phyloP scores from a whole-genome alignment of 202 grass and related monocot genomes.

The Digitaria exilis region DNA sequence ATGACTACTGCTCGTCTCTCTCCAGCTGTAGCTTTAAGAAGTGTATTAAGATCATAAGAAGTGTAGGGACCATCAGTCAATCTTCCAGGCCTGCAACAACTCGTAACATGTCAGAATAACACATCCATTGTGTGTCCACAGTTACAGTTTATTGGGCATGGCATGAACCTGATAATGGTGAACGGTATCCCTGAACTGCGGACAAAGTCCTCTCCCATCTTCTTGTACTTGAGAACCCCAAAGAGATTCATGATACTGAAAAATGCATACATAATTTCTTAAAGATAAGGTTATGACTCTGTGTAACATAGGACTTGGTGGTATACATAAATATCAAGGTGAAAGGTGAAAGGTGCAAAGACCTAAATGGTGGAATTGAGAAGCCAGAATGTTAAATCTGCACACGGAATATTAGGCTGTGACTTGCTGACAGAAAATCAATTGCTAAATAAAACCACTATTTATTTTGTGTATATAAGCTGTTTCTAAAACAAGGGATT shows the following conservation, averaged over 20 bases:
- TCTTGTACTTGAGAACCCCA: conserved; percentile 97
- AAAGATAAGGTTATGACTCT: not conserved
- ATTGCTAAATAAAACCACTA: conserved; percentile 7
- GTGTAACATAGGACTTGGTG: not conserved
- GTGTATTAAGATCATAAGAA: conserved; percentile 97
- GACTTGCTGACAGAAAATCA: not conserved
- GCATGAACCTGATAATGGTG: conserved; percentile 83
- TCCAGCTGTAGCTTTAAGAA: conserved; percentile 94
- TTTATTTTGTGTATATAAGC: not conserved
- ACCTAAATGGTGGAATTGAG: not conserved
- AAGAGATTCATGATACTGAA: conserved; percentile 95
- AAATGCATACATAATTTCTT: conserved; percentile 21
- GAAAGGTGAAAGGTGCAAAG: not conserved
- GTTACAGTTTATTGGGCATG: not conserved
- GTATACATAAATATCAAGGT: conserved; percentile 24
- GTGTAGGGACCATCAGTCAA: conserved; percentile 98
- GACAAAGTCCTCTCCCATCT: conserved; percentile 93
- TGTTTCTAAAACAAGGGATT: not conserved
- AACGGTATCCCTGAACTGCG: conserved; percentile 73
- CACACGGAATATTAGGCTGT: not conserved
- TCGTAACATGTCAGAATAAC: conserved; percentile 16
- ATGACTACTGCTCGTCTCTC: conserved; percentile 84
- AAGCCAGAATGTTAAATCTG: not conserved
- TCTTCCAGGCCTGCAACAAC: conserved; percentile 67
- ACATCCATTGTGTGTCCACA: not conserved